Evolutionary conservation across 169 alveolate species (phyloP), one percentile per base, ranked within the genome.

Genomic region (Miamiensis avidus): DNA sequence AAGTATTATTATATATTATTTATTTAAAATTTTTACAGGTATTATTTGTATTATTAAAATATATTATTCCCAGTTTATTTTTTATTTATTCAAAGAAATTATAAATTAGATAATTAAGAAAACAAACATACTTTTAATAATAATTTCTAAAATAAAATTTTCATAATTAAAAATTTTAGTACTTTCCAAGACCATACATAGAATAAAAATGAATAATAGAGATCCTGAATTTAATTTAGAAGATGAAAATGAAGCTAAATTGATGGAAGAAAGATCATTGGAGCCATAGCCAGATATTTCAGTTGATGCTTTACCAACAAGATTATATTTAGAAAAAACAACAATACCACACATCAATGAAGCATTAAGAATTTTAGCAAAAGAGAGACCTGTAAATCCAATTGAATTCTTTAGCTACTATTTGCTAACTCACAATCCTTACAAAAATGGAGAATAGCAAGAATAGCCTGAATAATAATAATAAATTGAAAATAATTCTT

Each of bases 331-430:
- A 49, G 90, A 86, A 82, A 81, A 86, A 81, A 64, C 90, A 72
- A 81, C 76, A 75, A 81, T 86, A 31, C 78, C 78, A 33, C 25
- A 31, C 34, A 69, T 31, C 16, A 26, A 72, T 32, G 82, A 86
- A 32, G 86, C 90, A 1, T 75, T 86, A 81, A 65, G 81, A 76
- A 87, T 86, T 26, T 86, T 86, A 81, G 86, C 83, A 75, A 86
- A 84, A 29, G 90, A 86, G 76, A 86, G 90, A 81, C 90, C 90
- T 26, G 76, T 81, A 34, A 86, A 86, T 75, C 90, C 90, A 25
- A 49, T 86, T 0, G 90, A 86, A 76, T 86, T 86, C 69, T 86
- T 86, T 75, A 79, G 87, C 29, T 86, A 86, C 81, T 86, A 86
- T 76, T 64, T 86, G 29, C 28, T 86, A 31, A 86, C 90, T 28